phyloP scores from a whole-genome alignment of 331 rosid genomes.

The Malus hybrid region DNA sequence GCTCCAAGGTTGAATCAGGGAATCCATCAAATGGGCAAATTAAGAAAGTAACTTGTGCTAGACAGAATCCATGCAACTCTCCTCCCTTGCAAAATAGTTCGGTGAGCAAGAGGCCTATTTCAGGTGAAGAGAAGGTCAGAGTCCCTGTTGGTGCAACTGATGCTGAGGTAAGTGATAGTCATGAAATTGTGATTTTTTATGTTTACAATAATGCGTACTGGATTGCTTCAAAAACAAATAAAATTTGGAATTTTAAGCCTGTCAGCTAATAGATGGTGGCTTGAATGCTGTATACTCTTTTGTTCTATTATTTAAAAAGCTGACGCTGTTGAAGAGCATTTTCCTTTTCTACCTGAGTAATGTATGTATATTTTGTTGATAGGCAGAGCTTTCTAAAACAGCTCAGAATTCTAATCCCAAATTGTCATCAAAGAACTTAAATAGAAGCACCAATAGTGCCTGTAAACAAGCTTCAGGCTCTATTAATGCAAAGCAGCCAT shows the following conservation, averaged over 20 bases:
- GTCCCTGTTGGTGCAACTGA: slow-evolving; percentile 19
- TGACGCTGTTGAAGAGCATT: background rate
- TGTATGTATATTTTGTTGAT: slow-evolving; percentile 16
- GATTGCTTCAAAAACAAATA: slow-evolving; percentile 10
- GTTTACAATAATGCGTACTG: background rate
- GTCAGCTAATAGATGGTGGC: background rate
- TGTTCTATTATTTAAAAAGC: background rate
- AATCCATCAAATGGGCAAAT: slow-evolving; percentile 19
- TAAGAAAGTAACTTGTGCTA: slow-evolving; percentile 17
- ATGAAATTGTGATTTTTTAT: slow-evolving; percentile 6
- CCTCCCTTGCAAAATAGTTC: slow-evolving; percentile 17
- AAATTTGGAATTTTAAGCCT: background rate
- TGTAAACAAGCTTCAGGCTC: slow-evolving; percentile 26
- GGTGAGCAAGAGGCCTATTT: slow-evolving; percentile 28
- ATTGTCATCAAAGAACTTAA: slow-evolving; percentile 23
- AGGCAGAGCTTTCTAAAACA: slow-evolving; percentile 40
- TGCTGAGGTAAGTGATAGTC: slow-evolving; percentile 46
- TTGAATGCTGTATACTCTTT: background rate
- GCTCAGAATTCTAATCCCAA: slow-evolving; percentile 27
- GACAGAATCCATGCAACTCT: slow-evolving; percentile 6
- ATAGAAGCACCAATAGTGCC: slow-evolving; percentile 37
- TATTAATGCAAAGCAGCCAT: slow-evolving; percentile 22
- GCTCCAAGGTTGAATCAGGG: slow-evolving; percentile 26
- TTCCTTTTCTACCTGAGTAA: background rate
- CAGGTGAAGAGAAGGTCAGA: slow-evolving; percentile 31